These are phyloP conservation scores for Aureobasidium sp. DNA, from an alignment of 2,329 filamentous ascomycete species.

Conservation along the genomic window DNA sequence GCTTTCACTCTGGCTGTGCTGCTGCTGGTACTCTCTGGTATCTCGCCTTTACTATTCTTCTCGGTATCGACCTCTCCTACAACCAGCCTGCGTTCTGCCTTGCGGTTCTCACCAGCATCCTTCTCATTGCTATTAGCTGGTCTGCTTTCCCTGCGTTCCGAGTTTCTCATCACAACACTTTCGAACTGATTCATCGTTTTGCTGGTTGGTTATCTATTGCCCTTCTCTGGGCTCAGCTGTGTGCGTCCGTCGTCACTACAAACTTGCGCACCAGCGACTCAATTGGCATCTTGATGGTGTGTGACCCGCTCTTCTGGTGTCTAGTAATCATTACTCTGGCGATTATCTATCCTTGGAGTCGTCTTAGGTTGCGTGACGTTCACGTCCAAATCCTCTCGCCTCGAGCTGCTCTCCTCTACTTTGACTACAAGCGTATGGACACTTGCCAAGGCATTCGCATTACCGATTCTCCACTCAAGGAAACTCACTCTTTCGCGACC, in stretches of 20 bases:
- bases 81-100: conserved; percentile 41
- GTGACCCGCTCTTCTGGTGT: conserved; percentile 58
- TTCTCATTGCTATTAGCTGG: conserved; percentile 54
- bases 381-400: conserved; percentile 59
- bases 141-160: conserved; percentile 60
- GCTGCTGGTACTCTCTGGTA: conserved; percentile 39
- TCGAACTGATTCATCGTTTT: conserved; percentile 66
- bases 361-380: conserved; percentile 61
- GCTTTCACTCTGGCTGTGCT: conserved; percentile 34
- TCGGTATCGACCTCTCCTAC: conserved; percentile 25
- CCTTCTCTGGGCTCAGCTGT: conserved; percentile 58
- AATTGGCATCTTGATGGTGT: conserved; percentile 34
- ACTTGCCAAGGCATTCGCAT: conserved; percentile 44
- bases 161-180: conserved; percentile 57
- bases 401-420: conserved; percentile 66
- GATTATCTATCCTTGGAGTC: conserved; percentile 66
- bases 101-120: conserved; percentile 50
- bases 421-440: conserved; percentile 50
- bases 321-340: conserved; percentile 57
- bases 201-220: conserved; percentile 61
- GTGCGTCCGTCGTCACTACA: conserved; percentile 45
- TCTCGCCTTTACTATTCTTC: conserved; percentile 32
- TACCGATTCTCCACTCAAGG: conserved; percentile 55
- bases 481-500: conserved; percentile 72
- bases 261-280: background rate